Evolutionary conservation across 1,284 basidiomycete species (phyloP).

Genomic region (Pisolithus thermaeus): DNA sequence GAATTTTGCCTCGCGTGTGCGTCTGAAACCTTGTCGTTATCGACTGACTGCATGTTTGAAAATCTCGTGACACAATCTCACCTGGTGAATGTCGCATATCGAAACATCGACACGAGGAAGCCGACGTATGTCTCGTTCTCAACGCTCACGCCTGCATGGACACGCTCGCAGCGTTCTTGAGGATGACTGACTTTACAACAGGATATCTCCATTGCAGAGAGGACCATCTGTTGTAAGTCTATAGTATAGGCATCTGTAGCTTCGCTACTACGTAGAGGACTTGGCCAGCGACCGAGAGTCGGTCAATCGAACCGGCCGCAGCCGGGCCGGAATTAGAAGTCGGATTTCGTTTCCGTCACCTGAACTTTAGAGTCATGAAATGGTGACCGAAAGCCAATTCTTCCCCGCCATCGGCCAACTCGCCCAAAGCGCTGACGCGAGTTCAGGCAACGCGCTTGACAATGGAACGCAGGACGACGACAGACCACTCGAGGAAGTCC

Average conservation of each 20-base stretch:
- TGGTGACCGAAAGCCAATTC: conserved; percentile 31
- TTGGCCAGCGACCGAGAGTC: too few species aligned
- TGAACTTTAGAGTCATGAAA: conserved; percentile 1
- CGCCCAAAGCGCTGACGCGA: conserved; percentile 32
- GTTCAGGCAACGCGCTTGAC: conserved; percentile 17
- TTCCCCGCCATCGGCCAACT: conserved; percentile 47
- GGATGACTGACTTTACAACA: conserved; percentile 12
- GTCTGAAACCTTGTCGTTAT: not conserved
- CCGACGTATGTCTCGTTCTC: conserved; percentile 25
- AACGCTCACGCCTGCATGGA: conserved; percentile 16
- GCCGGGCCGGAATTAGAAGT: too few species aligned
- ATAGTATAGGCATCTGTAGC: too few species aligned
- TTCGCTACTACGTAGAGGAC: too few species aligned
- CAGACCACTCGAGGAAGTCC: conserved; percentile 74
- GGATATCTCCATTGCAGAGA: not conserved
- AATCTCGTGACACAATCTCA: conserved; percentile 1
- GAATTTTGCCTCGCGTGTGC: conserved; percentile 10
- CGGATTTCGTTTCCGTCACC: too few species aligned
- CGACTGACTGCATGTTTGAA: not conserved
- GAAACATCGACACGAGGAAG: conserved; percentile 25
- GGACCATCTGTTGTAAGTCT: too few species aligned
- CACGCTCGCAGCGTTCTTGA: conserved; percentile 19
- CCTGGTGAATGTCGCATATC: conserved; percentile 27
- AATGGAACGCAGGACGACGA: conserved; percentile 44
- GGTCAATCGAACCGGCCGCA: too few species aligned